Base-by-base conservation (phyloP, 768 basidiomycete species). In the Pholiota microspora region DNA sequence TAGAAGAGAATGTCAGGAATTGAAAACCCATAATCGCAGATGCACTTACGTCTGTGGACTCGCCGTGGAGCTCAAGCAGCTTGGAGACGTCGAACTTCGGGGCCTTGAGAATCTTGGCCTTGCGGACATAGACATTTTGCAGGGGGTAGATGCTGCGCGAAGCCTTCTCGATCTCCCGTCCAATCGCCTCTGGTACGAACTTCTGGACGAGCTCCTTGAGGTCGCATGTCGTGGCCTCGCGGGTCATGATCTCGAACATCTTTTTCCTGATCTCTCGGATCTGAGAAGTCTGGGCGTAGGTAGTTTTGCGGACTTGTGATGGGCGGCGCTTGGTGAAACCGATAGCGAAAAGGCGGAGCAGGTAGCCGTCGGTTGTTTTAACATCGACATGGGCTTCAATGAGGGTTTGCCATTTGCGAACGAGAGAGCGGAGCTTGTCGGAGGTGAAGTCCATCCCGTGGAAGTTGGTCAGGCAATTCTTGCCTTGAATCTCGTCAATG, bases 391-490 rank as follows among this genome's bases (percentile, higher is more conserved):
- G 92, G 34, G 97, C 97, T 78, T 98, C 97, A 67, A 99, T 95
- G 69, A 98, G 89, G 16, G 96, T 86, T 77, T 98, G 97, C 97
- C 97, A 99, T 78, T 98, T 99, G 73, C 96, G 92, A 65, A 99
- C 97, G 69, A 99, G 94, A 48, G 97, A 98, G 54, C 97, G 94
- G 62, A 98, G 88, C 78, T 98, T 98, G 86, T 99, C 97, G 55
- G 96, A 97, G 59, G 97, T 98, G 80, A 99, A 98, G 79, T 96
- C 93, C 96, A 99, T 98, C 72, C 97, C 97, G 76, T 96, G 91
- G 92, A 99, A 99, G 77, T 95, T 96, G 73, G 97, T 98, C 53
- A 98, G 83, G 82, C 94, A 97, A 82, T 94, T 97, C 82, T 95
- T 96, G 78, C 97, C 97, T 78, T 97, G 89, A 56, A 93, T 81